Evolutionary conservation across 129 eudicot genomes (phyloP), one percentile per base, ranked within the genome.

Genomic region (Mikania micrantha): DNA sequence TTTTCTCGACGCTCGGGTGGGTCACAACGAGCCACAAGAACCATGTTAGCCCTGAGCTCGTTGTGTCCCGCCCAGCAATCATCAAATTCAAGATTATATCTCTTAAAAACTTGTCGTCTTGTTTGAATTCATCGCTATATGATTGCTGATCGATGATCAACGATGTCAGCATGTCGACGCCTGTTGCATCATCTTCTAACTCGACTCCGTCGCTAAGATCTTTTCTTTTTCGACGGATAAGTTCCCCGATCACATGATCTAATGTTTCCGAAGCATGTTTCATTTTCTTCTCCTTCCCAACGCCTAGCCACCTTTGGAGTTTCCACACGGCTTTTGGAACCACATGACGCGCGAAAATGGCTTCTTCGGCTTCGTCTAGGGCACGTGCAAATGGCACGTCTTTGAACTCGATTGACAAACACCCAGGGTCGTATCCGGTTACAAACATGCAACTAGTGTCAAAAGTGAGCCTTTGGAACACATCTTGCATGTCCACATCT

Each of bases 61-160:
- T 81, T 1, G 95, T 90, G 80, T 87, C 97, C 35, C 95, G 65
- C 35, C 97, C 95, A 0, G 92, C 97, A 10, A 87, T 69, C 89
- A 90, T 78, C 12, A 85, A 71, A 47, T 87, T 87, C 44, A 90
- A 38, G 21, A 90, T 60, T 0, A 72, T 74, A 66, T 90, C 97
- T 60, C 95, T 79, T 77, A 91, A 35, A 64, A 87, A 87, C 77
- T 81, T 81, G 40, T 87, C 87, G 3, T 80, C 81, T 20, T 44
- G n/a, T 45, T 59, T 66, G 29, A 58, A 64, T 22, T 15, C 24
- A 6, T 24, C 67, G 28, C 44, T 9, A 10, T 42, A 21, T 5
- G 11, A 38, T 1, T 78, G 79, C 15, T 39, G 25, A 38, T 35
- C 86, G 16, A 68, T 77, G 7, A 91, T 53, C 78, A 78, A 87